Conservation (phyloP, 257 asterid species). For the Leptodermis oblonga region DNA sequence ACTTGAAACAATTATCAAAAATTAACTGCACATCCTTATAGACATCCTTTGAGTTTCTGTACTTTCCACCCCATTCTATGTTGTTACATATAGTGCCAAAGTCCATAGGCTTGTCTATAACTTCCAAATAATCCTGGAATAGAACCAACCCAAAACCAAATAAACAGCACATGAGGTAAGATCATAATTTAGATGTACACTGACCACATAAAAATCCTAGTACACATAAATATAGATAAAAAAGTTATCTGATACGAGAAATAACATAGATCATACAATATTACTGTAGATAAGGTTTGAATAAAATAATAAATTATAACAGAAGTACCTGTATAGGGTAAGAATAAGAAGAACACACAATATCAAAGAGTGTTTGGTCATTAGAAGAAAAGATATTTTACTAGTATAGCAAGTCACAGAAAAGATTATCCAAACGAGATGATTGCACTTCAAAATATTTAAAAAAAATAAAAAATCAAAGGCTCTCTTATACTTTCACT, state of each 20-base stretch:
- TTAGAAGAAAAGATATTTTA: background rate
- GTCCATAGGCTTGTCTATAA: too few species aligned
- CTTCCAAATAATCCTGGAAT: slow-evolving; percentile 87
- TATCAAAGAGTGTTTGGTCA: background rate
- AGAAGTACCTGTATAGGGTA: background rate
- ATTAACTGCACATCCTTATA: too few species aligned
- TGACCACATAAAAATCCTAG: background rate
- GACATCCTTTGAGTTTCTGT: too few species aligned
- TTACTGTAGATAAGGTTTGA: too few species aligned
- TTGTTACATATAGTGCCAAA: too few species aligned
- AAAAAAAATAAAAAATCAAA: background rate
- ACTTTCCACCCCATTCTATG: too few species aligned
- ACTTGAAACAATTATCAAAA: too few species aligned
- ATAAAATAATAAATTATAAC: background rate
- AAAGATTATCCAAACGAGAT: background rate
- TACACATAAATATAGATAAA: background rate
- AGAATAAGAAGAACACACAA: background rate
- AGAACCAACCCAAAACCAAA: slow-evolving; percentile 13
- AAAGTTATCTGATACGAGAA: background rate
- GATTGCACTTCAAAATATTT: too few species aligned
- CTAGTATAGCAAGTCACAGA: background rate
- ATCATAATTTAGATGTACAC: slow-evolving; percentile 1
- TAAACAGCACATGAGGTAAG: background rate
- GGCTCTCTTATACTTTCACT: background rate
- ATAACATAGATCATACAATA: too few species aligned